These are phyloP conservation scores for Dichotomocladium elegans DNA, from an alignment of 371 early-diverging fungal species.

Conservation along the genomic window DNA sequence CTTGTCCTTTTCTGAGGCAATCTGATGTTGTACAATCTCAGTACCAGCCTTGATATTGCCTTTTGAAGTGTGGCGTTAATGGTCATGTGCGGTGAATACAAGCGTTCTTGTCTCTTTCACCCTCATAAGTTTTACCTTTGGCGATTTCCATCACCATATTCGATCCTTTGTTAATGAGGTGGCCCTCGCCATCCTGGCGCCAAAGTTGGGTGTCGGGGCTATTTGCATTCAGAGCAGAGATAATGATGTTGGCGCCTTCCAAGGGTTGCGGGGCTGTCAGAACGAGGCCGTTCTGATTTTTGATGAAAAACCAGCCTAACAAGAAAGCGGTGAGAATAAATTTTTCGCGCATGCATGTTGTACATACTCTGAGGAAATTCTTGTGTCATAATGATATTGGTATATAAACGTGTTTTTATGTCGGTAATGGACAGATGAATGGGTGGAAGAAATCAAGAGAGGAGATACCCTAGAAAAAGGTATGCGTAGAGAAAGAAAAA, in stretches of 20 bases:
- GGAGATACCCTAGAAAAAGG: neutral
- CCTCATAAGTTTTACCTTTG: constrained; percentile 36
- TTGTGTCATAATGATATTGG: constrained; percentile 5
- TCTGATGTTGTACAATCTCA: constrained; percentile 35
- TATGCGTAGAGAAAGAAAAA: neutral
- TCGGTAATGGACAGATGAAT: neutral
- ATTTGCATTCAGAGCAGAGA: constrained; percentile 35
- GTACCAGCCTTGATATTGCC: constrained; percentile 41
- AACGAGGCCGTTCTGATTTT: constrained; percentile 49
- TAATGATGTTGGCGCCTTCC: constrained; percentile 30
- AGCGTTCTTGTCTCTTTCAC: neutral
- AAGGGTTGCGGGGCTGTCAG: constrained; percentile 38
- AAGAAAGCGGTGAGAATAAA: constrained; percentile 28
- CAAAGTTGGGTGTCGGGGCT: constrained; percentile 47
- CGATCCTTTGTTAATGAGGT: constrained; percentile 52
- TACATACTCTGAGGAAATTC: constrained; percentile 9
- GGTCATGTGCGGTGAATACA: no score
- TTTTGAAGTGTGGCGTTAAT: no score
- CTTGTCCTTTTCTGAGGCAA: neutral
- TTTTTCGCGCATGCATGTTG: neutral
- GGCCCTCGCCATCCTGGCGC: constrained; percentile 52
- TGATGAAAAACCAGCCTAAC: constrained; percentile 60
- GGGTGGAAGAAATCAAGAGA: neutral
- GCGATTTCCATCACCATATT: constrained; percentile 55
- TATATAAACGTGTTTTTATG: no score